Base-by-base conservation (phyloP, 2,329 filamentous ascomycete genomes). In the Ophiostoma quercus region DNA sequence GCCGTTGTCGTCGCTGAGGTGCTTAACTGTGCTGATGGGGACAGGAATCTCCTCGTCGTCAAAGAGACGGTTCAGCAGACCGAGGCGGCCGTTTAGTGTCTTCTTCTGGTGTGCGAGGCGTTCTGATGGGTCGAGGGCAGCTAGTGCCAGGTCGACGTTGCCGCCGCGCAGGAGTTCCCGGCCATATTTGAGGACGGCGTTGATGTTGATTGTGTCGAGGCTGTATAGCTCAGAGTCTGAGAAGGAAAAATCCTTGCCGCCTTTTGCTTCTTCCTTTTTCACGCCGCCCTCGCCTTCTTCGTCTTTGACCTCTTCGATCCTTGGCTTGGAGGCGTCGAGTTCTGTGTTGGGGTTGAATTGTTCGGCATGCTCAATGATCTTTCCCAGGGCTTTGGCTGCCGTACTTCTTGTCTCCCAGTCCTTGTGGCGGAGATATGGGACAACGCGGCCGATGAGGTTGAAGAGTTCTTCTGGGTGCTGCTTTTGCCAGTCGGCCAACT, bases 381-480 rank as follows among this genome's bases (percentile, higher is more conserved):
- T 93, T 71, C 94, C 94, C 71, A 99, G 90, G 25, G 95, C 95
- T 80, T 94, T 96, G 74, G 94, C 93, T 66, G 96, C 91, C 69
- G 95, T 96, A 72, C 90, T 94, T 74, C 96, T 86, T 34, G 95
- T 99, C 77, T 99, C 95, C 95, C 95, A 99, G 77, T 94, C 94
- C 78, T 94, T 97, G 75, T 95, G 94, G 71, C 92, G 88, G 39
- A 99, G 85, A 79, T 97, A 99, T 0, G 95, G 94, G n/a, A 99
- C 89, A 41, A 99, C 94, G 72, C 94, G 87, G 39, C 92, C 94
- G 14, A 99, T 85, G 7, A 99, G 85, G 77, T 98, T 97, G 81
- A 98, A 98, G 1, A 99, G 84, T 79, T 99, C 96, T 80, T 99
- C 94, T 0, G 95, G 95, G 76, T 98, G 95, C 79, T 95, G 92